Conservation (phyloP, 495 filamentous ascomycete genomes). For the Penicillium ucsense region DNA sequence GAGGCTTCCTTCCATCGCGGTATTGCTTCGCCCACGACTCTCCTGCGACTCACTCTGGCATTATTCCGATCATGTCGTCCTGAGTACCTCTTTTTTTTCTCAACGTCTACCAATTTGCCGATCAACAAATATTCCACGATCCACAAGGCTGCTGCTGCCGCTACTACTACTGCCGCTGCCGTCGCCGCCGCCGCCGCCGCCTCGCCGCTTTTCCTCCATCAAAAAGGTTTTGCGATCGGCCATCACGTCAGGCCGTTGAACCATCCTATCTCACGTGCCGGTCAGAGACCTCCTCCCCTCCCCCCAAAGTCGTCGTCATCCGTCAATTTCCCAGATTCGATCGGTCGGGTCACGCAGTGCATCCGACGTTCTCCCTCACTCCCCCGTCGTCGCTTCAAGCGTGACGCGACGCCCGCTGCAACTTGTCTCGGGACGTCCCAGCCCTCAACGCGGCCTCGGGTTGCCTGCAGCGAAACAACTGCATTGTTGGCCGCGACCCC, state of each 20-base stretch:
- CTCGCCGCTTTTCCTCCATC: too few species aligned
- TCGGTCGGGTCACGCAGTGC: neutral
- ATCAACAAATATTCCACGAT: neutral
- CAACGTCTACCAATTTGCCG: neutral
- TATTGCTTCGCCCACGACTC: too few species aligned
- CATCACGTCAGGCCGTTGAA: neutral
- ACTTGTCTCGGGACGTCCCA: constrained; percentile 21
- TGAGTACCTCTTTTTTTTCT: constrained; percentile 5
- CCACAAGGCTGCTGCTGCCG: too few species aligned
- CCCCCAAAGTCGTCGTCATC: neutral
- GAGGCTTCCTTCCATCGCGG: too few species aligned
- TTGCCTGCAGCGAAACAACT: constrained; percentile 29
- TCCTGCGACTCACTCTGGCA: neutral
- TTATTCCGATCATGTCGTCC: constrained; percentile 7
- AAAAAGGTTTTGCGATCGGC: neutral
- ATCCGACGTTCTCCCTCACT: neutral
- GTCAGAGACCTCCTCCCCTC: neutral
- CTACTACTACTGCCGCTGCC: too few species aligned
- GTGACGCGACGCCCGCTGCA: constrained; percentile 7
- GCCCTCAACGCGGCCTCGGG: constrained; percentile 16
- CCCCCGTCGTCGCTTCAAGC: too few species aligned
- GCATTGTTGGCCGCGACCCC: constrained; percentile 19
- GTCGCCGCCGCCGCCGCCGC: too few species aligned
- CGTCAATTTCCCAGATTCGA: neutral
- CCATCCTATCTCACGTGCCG: neutral